Evolutionary conservation across 1,284 basidiomycete genomes (phyloP), one percentile per base, ranked within the genome.

Genomic region (Ustilago curta): DNA sequence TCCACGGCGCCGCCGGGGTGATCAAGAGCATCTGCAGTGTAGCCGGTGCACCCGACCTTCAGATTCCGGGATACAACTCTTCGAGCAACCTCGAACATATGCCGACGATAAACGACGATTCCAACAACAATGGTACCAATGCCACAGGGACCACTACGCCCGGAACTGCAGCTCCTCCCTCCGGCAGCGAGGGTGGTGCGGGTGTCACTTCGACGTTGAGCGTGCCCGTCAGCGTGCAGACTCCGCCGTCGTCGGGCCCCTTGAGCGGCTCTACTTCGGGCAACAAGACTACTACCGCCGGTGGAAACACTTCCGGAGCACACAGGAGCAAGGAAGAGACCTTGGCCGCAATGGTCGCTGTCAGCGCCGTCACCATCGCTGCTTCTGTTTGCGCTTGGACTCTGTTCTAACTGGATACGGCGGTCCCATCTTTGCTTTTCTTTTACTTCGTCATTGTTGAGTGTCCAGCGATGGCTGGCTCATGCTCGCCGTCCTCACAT

Each of bases 1-100:
- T 61, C 48, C 62, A 74, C 37, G 71, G 71, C 14, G 71, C 71
- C n/a, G 71, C 71, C n/a, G 71, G 71, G 12, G 71, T 74, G 29
- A 39, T 74, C 51, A 69, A 54, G 52, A 70, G 68, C 45, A 69
- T 74, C 48, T 74, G 71, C 51, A 40, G 50, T 7, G 66, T 49
- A 5, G 32, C 53, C 3, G 66, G 66, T 11, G 55, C 47, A 1
- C 62, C 71, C 9, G 31, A 40, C n/a, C 23, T 69, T 19, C 32
- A 47, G 11, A 74, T 74, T 21, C 61, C 71, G 6, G 71, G 71
- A n/a, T 74, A 74, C 55, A 37, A 55, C 3, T 12, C 16, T 14
- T 35, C 61, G 11, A 35, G 27, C 40, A 74, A 74, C 18, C 59
- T 74, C 32, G 71, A 74, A 27, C 54, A 74, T 39, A 65, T 74